Evolutionary conservation across 2,329 filamentous ascomycete species (phyloP).

Genomic region (Penicillium expansum): DNA sequence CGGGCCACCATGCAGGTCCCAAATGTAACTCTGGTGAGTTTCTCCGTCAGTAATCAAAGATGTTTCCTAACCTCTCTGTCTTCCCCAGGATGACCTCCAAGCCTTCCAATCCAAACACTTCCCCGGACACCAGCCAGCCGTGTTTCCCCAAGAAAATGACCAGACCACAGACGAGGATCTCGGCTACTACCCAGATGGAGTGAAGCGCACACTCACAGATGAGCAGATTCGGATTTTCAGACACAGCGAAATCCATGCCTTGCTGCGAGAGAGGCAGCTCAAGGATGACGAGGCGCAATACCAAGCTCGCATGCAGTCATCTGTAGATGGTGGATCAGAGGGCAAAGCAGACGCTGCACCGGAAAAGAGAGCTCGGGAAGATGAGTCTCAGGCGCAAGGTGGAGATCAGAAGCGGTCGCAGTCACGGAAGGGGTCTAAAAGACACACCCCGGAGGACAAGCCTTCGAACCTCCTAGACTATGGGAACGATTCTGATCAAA

Average conservation of each 20-base stretch:
- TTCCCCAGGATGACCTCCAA: constrained; percentile 56
- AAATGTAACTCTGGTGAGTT: constrained; percentile 36
- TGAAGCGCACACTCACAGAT: constrained; percentile 85
- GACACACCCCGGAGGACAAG: constrained; percentile 8
- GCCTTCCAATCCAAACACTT: constrained; percentile 63
- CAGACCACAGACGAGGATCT: constrained; percentile 56
- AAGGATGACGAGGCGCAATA: constrained; percentile 30
- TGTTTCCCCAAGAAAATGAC: constrained; percentile 12
- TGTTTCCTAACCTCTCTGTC: neutral
- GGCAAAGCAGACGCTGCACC: neutral
- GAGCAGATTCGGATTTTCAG: constrained; percentile 88
- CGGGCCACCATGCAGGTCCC: constrained; percentile 29
- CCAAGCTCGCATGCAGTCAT: constrained; percentile 12
- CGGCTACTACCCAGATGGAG: constrained; percentile 82
- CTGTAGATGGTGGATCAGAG: neutral
- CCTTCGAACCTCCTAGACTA: constrained; percentile 50
- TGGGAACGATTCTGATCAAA: constrained; percentile 17
- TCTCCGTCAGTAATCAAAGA: neutral
- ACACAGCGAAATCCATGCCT: constrained; percentile 76
- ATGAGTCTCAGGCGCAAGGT: neutral
- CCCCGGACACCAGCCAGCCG: constrained; percentile 17
- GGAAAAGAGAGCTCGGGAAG: neutral
- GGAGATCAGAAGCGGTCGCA: neutral
- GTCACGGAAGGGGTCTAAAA: neutral
- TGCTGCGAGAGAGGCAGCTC: constrained; percentile 55